Evolutionary conservation across 2,329 filamentous ascomycete species (phyloP), one percentile per base, ranked within the genome.

Genomic region (Beauveria bassiana): DNA sequence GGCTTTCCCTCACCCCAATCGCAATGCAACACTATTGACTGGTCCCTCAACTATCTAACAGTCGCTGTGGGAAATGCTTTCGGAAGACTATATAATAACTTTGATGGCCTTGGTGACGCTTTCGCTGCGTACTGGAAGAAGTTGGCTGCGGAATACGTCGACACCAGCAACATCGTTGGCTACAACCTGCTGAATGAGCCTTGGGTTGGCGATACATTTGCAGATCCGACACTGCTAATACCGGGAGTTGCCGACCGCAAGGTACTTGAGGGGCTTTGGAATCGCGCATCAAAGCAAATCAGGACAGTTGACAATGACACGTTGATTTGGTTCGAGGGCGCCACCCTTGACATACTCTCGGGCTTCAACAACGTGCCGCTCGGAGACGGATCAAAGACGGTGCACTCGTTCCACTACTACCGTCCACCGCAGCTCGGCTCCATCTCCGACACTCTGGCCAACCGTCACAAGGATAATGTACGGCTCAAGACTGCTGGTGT

Each of bases 371-470:
- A 64, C 59, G 65, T 63, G 31, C 65, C 65, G 18, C 63, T 66
- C 12, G 61, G 62, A 5, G 65, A 65, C 45, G 65, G 65, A 3
- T 62, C 63, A 28, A 64, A 64, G 28, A 59, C 63, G 14, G 65
- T 66, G 26, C 65, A 66, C n/a, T 66, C 65, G 1, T 66, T 61
- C 12, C 65, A 66, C 55, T 66, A 66, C 62, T 66, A 66, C 62
- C 50, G 22, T 42, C 65, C 65, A 24, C 65, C 65, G 26, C 65
- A 66, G 63, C 42, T 65, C 20, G 63, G 63, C 22, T 57, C 62
- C 46, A 64, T 65, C 46, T 58, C 63, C 45, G 24, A 43, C 34
- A 64, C 62, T 5, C 62, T 66, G 3, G 22, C 20, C 10, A 64
- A 65, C 56, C 63, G 65, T n/a, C 63, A 51, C 26, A 58, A 50